These are phyloP conservation scores for Dothideomycetes sp. DNA, from an alignment of 2,329 filamentous ascomycete species.

Conservation along the genomic window DNA sequence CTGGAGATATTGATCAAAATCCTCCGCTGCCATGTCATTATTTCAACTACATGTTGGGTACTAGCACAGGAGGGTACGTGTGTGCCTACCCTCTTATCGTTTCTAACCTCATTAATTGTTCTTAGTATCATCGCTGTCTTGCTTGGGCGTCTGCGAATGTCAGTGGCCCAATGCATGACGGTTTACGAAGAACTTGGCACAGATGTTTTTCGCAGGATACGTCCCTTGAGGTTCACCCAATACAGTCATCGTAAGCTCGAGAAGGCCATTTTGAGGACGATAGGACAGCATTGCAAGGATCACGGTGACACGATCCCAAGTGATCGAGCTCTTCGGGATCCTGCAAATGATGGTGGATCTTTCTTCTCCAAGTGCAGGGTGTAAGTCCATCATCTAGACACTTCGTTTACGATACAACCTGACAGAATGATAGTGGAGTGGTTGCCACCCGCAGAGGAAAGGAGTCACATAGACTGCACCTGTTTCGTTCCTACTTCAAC, in stretches of 20 bases:
- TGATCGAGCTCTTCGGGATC: too few species aligned
- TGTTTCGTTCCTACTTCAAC: slow-evolving; percentile 6
- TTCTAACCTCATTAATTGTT: not conserved
- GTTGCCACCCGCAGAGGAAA: not conserved
- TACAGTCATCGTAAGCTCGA: not conserved
- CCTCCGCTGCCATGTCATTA: slow-evolving; percentile 23
- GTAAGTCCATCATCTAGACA: not conserved
- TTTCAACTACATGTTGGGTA: slow-evolving; percentile 31
- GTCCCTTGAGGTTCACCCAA: not conserved
- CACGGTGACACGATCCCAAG: too few species aligned
- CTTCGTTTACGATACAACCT: not conserved
- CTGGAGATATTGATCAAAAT: not conserved
- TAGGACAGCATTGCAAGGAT: not conserved
- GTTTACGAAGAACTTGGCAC: slow-evolving; percentile 7
- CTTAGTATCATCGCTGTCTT: slow-evolving; percentile 13
- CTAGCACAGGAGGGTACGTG: slow-evolving; percentile 25
- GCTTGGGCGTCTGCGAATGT: slow-evolving; percentile 13
- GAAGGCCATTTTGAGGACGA: not conserved
- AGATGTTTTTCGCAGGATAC: slow-evolving; percentile 4
- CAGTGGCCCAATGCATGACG: slow-evolving; percentile 10
- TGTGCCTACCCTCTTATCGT: not conserved
- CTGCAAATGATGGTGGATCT: too few species aligned
- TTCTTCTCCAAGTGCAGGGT: slow-evolving; percentile 1
- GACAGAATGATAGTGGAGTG: not conserved
- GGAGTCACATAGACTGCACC: not conserved